phyloP scores from a whole-genome alignment of 768 basidiomycete genomes.

The Exsudoporus frostii region DNA sequence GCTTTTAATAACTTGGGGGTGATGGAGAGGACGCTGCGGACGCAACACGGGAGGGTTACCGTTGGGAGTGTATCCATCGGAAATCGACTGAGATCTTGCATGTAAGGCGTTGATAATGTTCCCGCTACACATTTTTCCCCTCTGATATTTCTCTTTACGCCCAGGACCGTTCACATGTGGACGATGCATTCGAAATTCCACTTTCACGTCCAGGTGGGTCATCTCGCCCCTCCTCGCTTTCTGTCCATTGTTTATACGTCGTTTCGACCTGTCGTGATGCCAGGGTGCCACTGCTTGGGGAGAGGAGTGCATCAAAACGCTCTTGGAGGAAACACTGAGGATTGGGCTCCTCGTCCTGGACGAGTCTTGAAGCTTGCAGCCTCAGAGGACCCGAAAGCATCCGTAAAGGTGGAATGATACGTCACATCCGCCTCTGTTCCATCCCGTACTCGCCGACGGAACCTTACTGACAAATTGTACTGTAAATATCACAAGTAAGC shows the following conservation, averaged over 20 bases:
- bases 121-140: neutral
- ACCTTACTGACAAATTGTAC: neutral
- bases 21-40: conserved; percentile 11
- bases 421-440: neutral
- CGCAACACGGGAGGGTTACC: conserved; percentile 1
- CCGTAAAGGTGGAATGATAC: neutral
- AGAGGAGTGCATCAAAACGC: conserved; percentile 10
- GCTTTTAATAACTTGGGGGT: conserved; percentile 14
- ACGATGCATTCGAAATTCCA: conserved; percentile 15
- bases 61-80: conserved; percentile 7
- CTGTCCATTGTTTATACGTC: neutral
- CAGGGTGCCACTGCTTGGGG: conserved; percentile 23
- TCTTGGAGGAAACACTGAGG: conserved; percentile 17
- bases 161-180: conserved; percentile 17
- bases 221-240: neutral
- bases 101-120: conserved; percentile 1
- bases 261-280: neutral
- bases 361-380: neutral
- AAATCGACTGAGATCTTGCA: conserved; percentile 1
- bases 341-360: conserved; percentile 14
- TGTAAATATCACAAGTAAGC: neutral
- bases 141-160: no score
- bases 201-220: conserved; percentile 14
- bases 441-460: neutral
- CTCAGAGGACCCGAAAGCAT: no score